A percentile compares a stretch with the other conserved stretches of the same genome.
Evolutionary conservation across 768 basidiomycete genomes (phyloP).

Genomic region (Auriscalpium vulgare): DNA sequence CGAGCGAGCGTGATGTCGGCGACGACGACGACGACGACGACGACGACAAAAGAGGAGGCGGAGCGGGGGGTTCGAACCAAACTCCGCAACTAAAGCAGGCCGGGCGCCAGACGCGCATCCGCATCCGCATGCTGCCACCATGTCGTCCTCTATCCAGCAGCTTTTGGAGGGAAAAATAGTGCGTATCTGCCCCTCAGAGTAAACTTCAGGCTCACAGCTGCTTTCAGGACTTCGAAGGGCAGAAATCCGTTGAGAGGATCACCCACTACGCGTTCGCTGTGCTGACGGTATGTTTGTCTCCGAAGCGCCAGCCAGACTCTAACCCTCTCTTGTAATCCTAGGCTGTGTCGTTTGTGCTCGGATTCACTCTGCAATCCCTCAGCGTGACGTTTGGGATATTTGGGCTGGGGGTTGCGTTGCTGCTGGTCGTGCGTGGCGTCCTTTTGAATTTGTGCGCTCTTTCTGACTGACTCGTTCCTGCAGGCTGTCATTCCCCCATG

Average conservation of each 20-base stretch:
- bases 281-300: slow-evolving; percentile 34
- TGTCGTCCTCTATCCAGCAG: slow-evolving; percentile 9
- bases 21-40: too few relatives aligned
- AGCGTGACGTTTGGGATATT: slow-evolving; percentile 44
- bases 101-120: too few relatives aligned
- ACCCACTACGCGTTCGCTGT: slow-evolving; percentile 35
- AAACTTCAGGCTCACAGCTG: neutral
- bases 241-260: slow-evolving; percentile 43
- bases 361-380: slow-evolving; percentile 50
- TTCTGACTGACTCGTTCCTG: neutral
- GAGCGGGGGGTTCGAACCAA: neutral
- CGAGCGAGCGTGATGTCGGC: too few relatives aligned
- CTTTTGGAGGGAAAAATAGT: slow-evolving; percentile 27
- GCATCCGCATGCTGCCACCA: neutral
- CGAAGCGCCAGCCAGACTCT: neutral
- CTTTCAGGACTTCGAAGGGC: slow-evolving; percentile 54
- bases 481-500: slow-evolving; percentile 64
- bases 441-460: slow-evolving; percentile 7
- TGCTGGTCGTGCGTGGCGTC: slow-evolving; percentile 14
- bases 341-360: slow-evolving; percentile 48
- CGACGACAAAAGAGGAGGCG: neutral
- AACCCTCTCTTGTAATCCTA: slow-evolving; percentile 15
- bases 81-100: too few relatives aligned
- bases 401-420: slow-evolving; percentile 20
- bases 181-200: neutral